A percentile compares a stretch with the other conserved stretches of the same genome.
phyloP scores from a whole-genome alignment of 2,329 filamentous ascomycete genomes.

The Paracorniculantispora psalliotae region DNA sequence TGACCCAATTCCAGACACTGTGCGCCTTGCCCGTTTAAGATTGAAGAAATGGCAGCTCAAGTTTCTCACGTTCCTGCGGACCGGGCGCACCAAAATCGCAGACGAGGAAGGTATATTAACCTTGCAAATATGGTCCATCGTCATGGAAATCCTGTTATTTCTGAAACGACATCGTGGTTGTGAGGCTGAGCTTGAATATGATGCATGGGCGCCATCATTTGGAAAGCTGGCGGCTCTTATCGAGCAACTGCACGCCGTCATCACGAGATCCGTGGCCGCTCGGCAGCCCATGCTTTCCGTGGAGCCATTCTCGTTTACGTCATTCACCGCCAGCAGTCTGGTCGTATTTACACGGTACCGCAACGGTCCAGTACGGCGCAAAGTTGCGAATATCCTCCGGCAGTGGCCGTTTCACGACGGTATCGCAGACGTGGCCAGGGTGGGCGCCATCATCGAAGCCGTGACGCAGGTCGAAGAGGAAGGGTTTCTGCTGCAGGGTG shows the following conservation, averaged over 20 bases:
- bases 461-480: too few species aligned
- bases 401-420: too few species aligned
- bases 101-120: background rate
- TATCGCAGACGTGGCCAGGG: too few species aligned
- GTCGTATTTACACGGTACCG: too few species aligned
- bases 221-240: background rate
- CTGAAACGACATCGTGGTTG: background rate
- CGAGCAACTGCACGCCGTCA: background rate
- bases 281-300: background rate
- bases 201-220: background rate
- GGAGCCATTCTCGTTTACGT: background rate
- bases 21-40: background rate
- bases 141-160: background rate
- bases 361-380: too few species aligned
- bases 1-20: background rate
- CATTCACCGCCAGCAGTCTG: too few species aligned
- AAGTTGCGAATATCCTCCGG: too few species aligned
- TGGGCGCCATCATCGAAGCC: too few species aligned
- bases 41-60: background rate
- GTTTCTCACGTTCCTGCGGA: background rate
- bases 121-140: background rate
- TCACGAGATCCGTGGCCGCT: background rate
- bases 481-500: too few species aligned
- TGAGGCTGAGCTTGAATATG: background rate
- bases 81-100: background rate